A percentile compares a stretch with the other conserved stretches of the same genome.
Conservation (phyloP, 805 yeast genomes). For the Pichia cabralensis region DNA sequence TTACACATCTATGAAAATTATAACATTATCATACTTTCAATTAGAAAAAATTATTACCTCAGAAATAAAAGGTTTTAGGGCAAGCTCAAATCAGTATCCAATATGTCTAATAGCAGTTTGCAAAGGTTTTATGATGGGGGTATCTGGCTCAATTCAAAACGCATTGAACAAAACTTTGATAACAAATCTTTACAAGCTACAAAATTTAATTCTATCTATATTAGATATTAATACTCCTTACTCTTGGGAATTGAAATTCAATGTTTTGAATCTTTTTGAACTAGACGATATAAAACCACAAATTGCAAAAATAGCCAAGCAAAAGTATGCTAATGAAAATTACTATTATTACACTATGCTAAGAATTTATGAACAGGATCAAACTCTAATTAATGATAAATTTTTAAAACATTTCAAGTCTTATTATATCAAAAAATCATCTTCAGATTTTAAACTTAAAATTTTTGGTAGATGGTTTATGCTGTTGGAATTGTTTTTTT, state of each 20-base stretch:
- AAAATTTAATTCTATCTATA: slow-evolving; percentile 15
- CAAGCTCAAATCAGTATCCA: slow-evolving; percentile 8
- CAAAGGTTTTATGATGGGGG: slow-evolving; percentile 31
- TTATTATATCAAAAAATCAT: slow-evolving; percentile 12
- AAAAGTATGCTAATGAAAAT: slow-evolving; percentile 4
- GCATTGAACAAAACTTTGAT: slow-evolving; percentile 16
- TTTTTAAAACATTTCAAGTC: slow-evolving; percentile 19
- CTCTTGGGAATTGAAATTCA: slow-evolving; percentile 38
- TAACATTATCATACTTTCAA: slow-evolving; percentile 39
- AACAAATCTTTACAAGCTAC: slow-evolving; percentile 10
- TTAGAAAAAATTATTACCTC: slow-evolving; percentile 21
- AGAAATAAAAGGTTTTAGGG: slow-evolving; percentile 9
- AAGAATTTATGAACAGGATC: slow-evolving; percentile 33
- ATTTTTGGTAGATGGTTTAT: slow-evolving; percentile 48
- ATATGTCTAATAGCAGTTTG: slow-evolving; percentile 23
- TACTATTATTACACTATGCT: slow-evolving; percentile 24
- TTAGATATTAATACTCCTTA: slow-evolving; percentile 13
- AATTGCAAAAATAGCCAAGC: slow-evolving; percentile 1
- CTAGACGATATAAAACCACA: slow-evolving; percentile 15
- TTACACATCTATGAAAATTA: slow-evolving; percentile 31
- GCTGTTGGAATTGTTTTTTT: slow-evolving; percentile 30
- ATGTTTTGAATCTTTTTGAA: slow-evolving; percentile 39
- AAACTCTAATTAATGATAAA: slow-evolving; percentile 12
- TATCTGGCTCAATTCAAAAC: slow-evolving; percentile 23
- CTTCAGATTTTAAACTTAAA: slow-evolving; percentile 11